These are phyloP conservation scores for Silene coronaria DNA, from an alignment of 179 eudicot genomes.

Conservation along the genomic window DNA sequence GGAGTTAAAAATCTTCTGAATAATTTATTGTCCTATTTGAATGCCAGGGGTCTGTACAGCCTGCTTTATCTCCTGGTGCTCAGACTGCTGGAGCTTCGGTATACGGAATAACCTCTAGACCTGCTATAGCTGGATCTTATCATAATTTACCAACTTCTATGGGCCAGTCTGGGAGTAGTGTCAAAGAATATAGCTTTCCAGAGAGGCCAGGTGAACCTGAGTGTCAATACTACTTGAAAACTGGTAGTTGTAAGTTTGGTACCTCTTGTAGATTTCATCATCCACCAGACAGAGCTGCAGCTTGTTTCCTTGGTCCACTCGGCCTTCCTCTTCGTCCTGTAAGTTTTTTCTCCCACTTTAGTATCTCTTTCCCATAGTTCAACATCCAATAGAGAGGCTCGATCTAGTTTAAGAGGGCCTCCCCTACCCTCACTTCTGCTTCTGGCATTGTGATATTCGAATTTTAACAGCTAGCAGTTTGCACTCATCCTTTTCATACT, in stretches of 20 bases:
- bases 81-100: slow-evolving; percentile 58
- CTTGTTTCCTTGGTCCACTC: slow-evolving; percentile 53
- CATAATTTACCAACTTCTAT: slow-evolving; percentile 38
- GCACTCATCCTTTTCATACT: too few species aligned
- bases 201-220: slow-evolving; percentile 81
- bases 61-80: slow-evolving; percentile 69
- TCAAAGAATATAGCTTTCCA: slow-evolving; percentile 51
- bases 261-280: slow-evolving; percentile 79
- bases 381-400: neutral
- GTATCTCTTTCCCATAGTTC: neutral
- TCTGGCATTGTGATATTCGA: too few species aligned
- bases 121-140: slow-evolving; percentile 55
- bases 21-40: slow-evolving; percentile 19
- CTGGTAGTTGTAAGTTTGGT: slow-evolving; percentile 89
- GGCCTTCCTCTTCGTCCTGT: slow-evolving; percentile 96
- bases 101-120: slow-evolving; percentile 56
- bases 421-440: too few species aligned
- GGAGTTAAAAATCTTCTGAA: slow-evolving; percentile 2
- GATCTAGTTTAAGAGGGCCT: neutral
- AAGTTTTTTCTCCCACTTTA: slow-evolving; percentile 24
- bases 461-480: too few species aligned
- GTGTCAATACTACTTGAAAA: slow-evolving; percentile 81
- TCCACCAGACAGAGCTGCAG: slow-evolving; percentile 62
- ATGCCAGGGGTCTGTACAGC: slow-evolving; percentile 72
- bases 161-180: slow-evolving; percentile 38